A percentile compares a stretch with the other conserved stretches of the same genome.
These are phyloP conservation scores for Vigna unguiculata DNA, from an alignment of 306 rosid species.

Conservation along the genomic window DNA sequence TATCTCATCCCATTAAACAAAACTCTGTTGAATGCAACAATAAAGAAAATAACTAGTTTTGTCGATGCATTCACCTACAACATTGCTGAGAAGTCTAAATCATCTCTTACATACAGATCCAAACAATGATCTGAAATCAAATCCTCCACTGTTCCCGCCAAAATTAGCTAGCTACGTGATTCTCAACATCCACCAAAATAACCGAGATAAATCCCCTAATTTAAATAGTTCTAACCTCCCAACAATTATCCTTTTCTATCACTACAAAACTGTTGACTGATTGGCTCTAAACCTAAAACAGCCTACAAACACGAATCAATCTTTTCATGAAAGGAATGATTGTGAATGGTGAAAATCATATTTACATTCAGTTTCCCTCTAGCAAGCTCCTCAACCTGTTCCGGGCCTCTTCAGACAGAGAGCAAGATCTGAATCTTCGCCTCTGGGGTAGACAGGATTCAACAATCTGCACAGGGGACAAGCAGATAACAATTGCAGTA, in stretches of 20 bases:
- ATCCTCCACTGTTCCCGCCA: conserved; percentile 19
- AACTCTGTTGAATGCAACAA: neutral
- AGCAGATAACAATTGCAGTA: conserved; percentile 50
- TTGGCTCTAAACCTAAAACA: conserved; percentile 58
- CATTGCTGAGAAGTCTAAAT: conserved; percentile 7
- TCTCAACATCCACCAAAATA: conserved; percentile 12
- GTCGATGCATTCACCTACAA: neutral
- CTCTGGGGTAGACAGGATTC: conserved; percentile 56
- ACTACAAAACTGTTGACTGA: conserved; percentile 71
- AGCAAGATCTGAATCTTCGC: conserved; percentile 62
- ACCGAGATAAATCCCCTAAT: conserved; percentile 37
- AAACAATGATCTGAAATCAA: conserved; percentile 3
- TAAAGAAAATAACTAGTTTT: neutral
- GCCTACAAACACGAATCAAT: conserved; percentile 57
- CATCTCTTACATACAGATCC: conserved; percentile 35
- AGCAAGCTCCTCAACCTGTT: conserved; percentile 64
- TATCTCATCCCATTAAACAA: neutral
- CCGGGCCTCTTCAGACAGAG: conserved; percentile 65
- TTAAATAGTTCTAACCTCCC: conserved; percentile 25
- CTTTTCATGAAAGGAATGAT: conserved; percentile 31
- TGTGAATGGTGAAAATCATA: conserved; percentile 34
- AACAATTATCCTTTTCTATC: conserved; percentile 36
- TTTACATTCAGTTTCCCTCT: conserved; percentile 64
- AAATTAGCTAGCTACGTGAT: conserved; percentile 35
- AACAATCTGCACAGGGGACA: conserved; percentile 45